phyloP scores from a whole-genome alignment of 139 green algal genomes.

The Ulvella scutata region DNA sequence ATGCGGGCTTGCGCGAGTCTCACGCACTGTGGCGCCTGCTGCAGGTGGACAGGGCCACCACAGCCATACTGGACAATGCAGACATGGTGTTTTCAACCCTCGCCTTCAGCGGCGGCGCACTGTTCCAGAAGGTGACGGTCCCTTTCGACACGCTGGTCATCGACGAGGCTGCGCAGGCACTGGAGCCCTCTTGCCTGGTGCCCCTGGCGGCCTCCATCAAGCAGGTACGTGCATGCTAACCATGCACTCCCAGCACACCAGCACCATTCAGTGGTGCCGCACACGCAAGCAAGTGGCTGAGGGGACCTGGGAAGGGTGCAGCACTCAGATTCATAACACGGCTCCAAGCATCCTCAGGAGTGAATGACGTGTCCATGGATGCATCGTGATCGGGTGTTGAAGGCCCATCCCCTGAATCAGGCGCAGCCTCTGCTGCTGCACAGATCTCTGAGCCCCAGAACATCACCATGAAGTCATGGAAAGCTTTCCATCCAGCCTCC shows the following conservation, averaged over 20 bases:
- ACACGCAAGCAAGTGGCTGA: too few relatives aligned
- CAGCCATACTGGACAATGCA: slow-evolving; percentile 57
- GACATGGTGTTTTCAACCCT: slow-evolving; percentile 70
- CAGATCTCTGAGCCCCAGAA: neutral
- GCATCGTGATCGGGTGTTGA: too few relatives aligned
- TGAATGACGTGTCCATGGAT: too few relatives aligned
- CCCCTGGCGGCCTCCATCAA: slow-evolving; percentile 27
- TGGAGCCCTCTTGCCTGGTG: slow-evolving; percentile 42
- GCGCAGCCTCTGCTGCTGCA: too few relatives aligned
- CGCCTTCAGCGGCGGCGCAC: slow-evolving; percentile 38
- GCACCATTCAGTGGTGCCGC: too few relatives aligned
- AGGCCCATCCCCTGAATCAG: too few relatives aligned
- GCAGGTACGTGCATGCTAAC: slow-evolving; percentile 11
- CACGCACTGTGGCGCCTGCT: neutral
- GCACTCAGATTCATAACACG: neutral
- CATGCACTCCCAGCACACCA: too few relatives aligned
- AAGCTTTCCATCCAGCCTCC: neutral
- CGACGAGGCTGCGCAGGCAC: slow-evolving; percentile 51
- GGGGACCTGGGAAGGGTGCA: too few relatives aligned
- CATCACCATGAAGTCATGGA: neutral
- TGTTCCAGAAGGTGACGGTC: slow-evolving; percentile 20
- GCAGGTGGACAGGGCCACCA: slow-evolving; percentile 31
- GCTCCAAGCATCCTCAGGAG: neutral
- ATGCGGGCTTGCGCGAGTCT: neutral
- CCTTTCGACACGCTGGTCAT: slow-evolving; percentile 45